Conservation (phyloP, 1,139 yeast species). For the Yamadazyma epiphylla region DNA sequence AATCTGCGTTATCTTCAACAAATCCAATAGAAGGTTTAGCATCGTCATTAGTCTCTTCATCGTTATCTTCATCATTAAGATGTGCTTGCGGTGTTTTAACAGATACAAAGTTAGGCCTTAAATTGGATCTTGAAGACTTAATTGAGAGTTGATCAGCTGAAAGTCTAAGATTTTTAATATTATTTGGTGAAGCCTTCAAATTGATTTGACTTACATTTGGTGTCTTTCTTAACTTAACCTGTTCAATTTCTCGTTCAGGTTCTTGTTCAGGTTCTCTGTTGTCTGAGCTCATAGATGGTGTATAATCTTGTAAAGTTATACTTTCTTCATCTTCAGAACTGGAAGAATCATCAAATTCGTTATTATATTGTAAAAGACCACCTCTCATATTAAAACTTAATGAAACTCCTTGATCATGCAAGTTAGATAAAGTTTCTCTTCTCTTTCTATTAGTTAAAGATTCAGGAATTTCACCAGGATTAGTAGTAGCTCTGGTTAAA, state of each 20-base stretch:
- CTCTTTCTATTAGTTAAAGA: conserved; percentile 20
- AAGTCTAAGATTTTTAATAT: conserved; percentile 9
- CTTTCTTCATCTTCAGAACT: conserved; percentile 15
- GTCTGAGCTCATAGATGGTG: not conserved
- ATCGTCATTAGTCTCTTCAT: conserved; percentile 31
- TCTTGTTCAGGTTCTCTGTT: conserved; percentile 9
- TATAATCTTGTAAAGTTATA: not conserved
- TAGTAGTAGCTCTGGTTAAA: conserved; percentile 17
- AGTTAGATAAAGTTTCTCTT: conserved; percentile 50
- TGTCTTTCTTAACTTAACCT: not conserved
- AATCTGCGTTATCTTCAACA: conserved; percentile 17
- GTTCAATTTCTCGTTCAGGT: too few species aligned
- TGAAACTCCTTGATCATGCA: conserved; percentile 72
- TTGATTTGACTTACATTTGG: conserved; percentile 2
- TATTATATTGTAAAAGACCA: conserved; percentile 21
- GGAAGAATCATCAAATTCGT: conserved; percentile 18
- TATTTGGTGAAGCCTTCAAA: too few species aligned
- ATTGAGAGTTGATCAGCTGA: conserved; percentile 20
- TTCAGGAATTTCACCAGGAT: conserved; percentile 6
- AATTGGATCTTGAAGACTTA: conserved; percentile 32
- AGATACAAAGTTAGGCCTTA: conserved; percentile 72
- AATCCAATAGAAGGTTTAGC: conserved; percentile 29
- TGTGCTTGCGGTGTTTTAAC: conserved; percentile 74
- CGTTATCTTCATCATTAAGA: conserved; percentile 47
- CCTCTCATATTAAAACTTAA: conserved; percentile 61